Evolutionary conservation across 2,329 filamentous ascomycete species (phyloP).

Genomic region (Pseudonectria buxi): DNA sequence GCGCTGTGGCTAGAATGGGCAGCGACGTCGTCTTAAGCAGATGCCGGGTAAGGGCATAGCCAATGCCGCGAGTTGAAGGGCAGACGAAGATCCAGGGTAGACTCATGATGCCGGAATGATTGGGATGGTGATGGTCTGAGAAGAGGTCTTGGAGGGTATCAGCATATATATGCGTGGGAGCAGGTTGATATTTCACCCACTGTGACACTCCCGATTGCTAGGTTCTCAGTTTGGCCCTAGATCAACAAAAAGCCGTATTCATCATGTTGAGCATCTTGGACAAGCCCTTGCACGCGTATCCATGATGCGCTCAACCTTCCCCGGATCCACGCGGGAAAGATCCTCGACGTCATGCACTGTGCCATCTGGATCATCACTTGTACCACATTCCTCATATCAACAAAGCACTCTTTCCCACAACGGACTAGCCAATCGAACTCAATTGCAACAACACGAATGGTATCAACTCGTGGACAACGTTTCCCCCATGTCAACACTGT

Average conservation of each 20-base stretch:
- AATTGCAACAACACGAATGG: too few species aligned
- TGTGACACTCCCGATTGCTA: too few species aligned
- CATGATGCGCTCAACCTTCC: conserved; percentile 14
- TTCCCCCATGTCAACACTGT: too few species aligned
- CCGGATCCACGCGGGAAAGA: not conserved
- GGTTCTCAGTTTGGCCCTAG: too few species aligned
- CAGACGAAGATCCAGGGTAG: conserved; percentile 45
- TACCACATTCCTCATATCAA: not conserved
- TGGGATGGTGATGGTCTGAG: not conserved
- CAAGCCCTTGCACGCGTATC: conserved; percentile 1
- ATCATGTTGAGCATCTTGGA: not conserved
- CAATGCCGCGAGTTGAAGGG: conserved; percentile 43
- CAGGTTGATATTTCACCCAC: too few species aligned
- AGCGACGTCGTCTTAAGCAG: conserved; percentile 40
- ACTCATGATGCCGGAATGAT: conserved; percentile 27
- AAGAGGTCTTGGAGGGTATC: not conserved
- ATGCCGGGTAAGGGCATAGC: conserved; percentile 41
- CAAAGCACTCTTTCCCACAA: too few species aligned
- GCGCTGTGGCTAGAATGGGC: conserved; percentile 42
- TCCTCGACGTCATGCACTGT: conserved; percentile 13
- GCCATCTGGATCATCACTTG: not conserved
- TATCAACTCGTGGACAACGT: too few species aligned
- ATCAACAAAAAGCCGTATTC: too few species aligned
- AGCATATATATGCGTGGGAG: too few species aligned
- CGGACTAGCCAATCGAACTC: conserved; percentile 6